Evolutionary conservation across 345 rosid species (phyloP), one percentile per base, ranked within the genome.

Genomic region (Gynandropsis gynandra): DNA sequence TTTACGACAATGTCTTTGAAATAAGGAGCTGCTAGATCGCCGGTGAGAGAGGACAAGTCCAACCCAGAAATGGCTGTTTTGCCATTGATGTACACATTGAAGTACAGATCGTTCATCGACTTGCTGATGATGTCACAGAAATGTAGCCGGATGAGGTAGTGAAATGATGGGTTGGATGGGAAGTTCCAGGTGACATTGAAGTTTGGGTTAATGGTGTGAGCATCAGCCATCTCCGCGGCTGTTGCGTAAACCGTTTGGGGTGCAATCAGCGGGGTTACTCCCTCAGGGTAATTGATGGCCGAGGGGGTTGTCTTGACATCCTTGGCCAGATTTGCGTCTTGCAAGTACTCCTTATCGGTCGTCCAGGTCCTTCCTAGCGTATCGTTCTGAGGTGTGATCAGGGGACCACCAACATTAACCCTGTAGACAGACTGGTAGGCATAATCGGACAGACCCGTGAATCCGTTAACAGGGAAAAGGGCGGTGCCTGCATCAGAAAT

Each of bases 101-200:
- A 84, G 62, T 81, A 81, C 17, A 85, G 78, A 24, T 79, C 79
- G 51, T 79, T 56, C 4, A 75, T 72, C 7, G 86, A 42, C 55
- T 81, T 79, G 36, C 89, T 81, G 10, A 81, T 60, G 8, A 85
- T 74, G 54, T 85, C 94, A 45, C 89, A 79, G 52, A 85, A 85
- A 72, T 85, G 94, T 47, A 85, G 59, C 64, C 89, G 72, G n/a
- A 85, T n/a, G 37, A 81, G 15, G 64, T 85, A 81, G 44, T 58
- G 68, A 59, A 75, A 85, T 0, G 79, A 13, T 20, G 72, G 20
- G 50, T 77, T 77, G 4, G 74, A 75, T 3, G 72, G 74, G 32
- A 85, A 77, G 36, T 62, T 62, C 94, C 94, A 85, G 12, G 94
- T 73, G 16, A 85, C 63, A 12, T 85, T 85, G 64, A 79, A 81